Conservation (phyloP, 768 basidiomycete species). For the Mycena latifolia region DNA sequence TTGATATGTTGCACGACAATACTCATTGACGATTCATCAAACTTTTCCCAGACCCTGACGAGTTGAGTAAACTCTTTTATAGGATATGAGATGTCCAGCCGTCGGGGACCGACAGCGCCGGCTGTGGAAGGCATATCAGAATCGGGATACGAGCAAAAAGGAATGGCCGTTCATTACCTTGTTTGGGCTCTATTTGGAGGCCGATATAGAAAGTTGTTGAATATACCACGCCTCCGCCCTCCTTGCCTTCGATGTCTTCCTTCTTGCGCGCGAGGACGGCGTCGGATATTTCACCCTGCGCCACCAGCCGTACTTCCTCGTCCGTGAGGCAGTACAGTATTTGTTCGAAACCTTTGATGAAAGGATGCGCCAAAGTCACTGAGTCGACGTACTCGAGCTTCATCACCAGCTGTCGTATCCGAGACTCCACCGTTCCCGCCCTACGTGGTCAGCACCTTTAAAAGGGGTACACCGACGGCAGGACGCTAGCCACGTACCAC, state of each 20-base stretch:
- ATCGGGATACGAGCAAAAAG: conserved; percentile 3
- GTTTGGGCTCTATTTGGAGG: conserved; percentile 90
- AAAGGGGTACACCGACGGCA: background rate
- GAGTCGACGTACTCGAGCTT: conserved; percentile 97
- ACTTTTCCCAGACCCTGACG: conserved; percentile 94
- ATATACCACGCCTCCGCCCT: conserved; percentile 83
- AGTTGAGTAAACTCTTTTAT: conserved; percentile 95
- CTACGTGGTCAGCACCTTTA: conserved; percentile 40
- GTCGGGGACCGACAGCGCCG: conserved; percentile 81
- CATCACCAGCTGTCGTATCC: conserved; percentile 96
- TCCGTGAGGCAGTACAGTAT: conserved; percentile 85
- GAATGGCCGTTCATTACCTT: conserved; percentile 65
- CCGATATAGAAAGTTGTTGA: conserved; percentile 99
- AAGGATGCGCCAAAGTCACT: conserved; percentile 93
- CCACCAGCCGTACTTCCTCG: conserved; percentile 89
- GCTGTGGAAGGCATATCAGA: conserved; percentile 57
- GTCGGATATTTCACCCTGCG: conserved; percentile 75
- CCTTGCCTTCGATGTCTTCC: conserved; percentile 82
- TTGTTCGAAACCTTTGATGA: conserved; percentile 94
- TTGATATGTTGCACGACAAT: conserved; percentile 94
- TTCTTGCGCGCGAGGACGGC: conserved; percentile 47
- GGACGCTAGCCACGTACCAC: conserved; percentile 69
- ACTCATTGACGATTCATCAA: conserved; percentile 92
- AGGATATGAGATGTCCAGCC: conserved; percentile 96
- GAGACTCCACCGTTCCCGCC: conserved; percentile 98